A percentile compares a stretch with the other conserved stretches of the same genome.
Conservation (phyloP, 495 filamentous ascomycete species). For the Tirmania nivea region DNA sequence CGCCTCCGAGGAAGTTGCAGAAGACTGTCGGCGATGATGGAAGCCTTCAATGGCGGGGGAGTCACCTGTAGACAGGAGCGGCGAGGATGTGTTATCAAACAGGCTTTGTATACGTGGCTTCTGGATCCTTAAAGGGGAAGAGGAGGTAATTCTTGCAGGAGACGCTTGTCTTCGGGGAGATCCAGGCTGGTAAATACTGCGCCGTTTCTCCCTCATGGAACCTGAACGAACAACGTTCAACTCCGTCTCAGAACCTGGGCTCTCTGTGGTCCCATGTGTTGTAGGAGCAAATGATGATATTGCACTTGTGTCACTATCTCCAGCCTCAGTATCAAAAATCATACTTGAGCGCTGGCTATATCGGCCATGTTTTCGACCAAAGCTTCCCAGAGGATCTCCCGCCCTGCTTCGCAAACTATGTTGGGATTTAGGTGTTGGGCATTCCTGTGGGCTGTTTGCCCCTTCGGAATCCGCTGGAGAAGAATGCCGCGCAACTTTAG, state of each 20-base stretch:
- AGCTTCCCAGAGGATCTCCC: conserved; percentile 4
- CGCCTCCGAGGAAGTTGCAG: conserved; percentile 52
- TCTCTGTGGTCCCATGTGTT: conserved; percentile 51
- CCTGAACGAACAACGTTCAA: conserved; percentile 42
- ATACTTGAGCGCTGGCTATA: conserved; percentile 13
- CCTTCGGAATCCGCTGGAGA: conserved; percentile 41
- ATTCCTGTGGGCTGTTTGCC: conserved; percentile 80
- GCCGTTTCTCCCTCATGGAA: conserved; percentile 55
- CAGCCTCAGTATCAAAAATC: conserved; percentile 20
- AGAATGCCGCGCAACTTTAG: conserved; percentile 26
- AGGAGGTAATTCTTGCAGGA: conserved; percentile 52
- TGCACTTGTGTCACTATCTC: conserved; percentile 68
- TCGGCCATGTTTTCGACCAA: background rate
- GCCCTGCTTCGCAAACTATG: conserved; percentile 30
- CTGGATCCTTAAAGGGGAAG: conserved; percentile 66
- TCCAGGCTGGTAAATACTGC: conserved; percentile 36
- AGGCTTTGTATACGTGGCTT: conserved; percentile 53
- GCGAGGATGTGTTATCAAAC: conserved; percentile 62
- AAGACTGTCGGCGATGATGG: conserved; percentile 84
- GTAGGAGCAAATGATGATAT: conserved; percentile 58
- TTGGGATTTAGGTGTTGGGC: conserved; percentile 74
- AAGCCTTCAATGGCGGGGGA: conserved; percentile 42
- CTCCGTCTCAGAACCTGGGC: conserved; percentile 68
- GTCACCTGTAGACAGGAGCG: conserved; percentile 60
- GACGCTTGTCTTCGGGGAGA: conserved; percentile 72